phyloP scores from a whole-genome alignment of 2,329 filamentous ascomycete species.

The Colletotrichum tanaceti region DNA sequence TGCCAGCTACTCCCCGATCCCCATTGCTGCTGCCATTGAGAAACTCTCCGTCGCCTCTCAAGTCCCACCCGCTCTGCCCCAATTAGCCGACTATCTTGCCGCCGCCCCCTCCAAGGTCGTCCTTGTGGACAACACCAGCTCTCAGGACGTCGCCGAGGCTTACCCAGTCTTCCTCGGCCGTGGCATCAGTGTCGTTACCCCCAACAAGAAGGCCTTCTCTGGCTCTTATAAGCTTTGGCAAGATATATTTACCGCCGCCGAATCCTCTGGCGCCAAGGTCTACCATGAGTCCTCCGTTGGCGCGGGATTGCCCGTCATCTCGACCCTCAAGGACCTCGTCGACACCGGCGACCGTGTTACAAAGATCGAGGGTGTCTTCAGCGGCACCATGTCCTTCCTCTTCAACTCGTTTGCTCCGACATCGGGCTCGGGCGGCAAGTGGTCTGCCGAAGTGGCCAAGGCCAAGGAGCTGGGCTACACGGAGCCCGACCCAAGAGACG shows the following conservation, averaged over 20 bases:
- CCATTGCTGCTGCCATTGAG: conserved; percentile 69
- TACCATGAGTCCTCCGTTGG: conserved; percentile 97
- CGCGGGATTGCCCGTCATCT: conserved; percentile 92
- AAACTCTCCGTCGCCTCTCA: conserved; percentile 73
- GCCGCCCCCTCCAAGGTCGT: conserved; percentile 82
- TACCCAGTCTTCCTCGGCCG: conserved; percentile 85
- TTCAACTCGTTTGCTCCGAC: conserved; percentile 97
- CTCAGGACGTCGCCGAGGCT: conserved; percentile 81
- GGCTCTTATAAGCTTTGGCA: conserved; percentile 84
- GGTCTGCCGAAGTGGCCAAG: conserved; percentile 91
- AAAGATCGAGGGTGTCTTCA: conserved; percentile 97
- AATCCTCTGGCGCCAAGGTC: conserved; percentile 78
- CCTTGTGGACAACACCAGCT: conserved; percentile 95
- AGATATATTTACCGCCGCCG: conserved; percentile 82
- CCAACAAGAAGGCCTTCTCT: conserved; percentile 99
- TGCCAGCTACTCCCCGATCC: conserved; percentile 75
- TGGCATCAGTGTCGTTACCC: conserved; percentile 92
- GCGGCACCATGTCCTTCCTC: conserved; percentile 96
- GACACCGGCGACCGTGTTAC: conserved; percentile 92
- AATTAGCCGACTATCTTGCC: conserved; percentile 82
- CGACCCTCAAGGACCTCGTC: conserved; percentile 92
- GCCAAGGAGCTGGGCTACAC: conserved; percentile 95
- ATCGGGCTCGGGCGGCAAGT: conserved; percentile 79
- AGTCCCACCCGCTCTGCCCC: conserved; percentile 72
- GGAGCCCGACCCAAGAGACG: conserved; percentile 87